These are phyloP conservation scores for Flaveria floridana DNA, from an alignment of 140 eudicot genomes.

Conservation along the genomic window DNA sequence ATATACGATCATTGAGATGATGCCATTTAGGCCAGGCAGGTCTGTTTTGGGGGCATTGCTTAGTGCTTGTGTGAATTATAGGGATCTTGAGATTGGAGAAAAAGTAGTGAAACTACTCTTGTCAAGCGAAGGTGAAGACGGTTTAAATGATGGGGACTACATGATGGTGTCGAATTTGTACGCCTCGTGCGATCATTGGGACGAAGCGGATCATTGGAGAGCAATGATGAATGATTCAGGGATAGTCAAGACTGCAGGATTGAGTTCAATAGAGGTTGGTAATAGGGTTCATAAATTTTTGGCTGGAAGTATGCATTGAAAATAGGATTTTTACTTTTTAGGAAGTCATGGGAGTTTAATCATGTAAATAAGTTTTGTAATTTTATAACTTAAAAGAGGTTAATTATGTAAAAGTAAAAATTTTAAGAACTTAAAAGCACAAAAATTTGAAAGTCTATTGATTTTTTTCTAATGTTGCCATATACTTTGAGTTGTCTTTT, in stretches of 20 bases:
- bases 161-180: conserved; percentile 53
- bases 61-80: conserved; percentile 51
- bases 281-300: conserved; percentile 42
- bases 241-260: conserved; percentile 48
- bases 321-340: not conserved
- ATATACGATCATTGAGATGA: conserved; percentile 30
- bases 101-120: conserved; percentile 41
- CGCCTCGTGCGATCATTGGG: conserved; percentile 45
- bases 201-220: conserved; percentile 46
- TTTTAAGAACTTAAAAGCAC: too few species aligned
- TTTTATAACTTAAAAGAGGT: not conserved
- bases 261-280: conserved; percentile 43
- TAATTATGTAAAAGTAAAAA: not conserved
- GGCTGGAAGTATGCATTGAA: conserved; percentile 42
- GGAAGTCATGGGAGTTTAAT: not conserved
- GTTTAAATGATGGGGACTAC: conserved; percentile 48
- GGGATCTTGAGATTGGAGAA: conserved; percentile 45
- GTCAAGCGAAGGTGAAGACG: conserved; percentile 6
- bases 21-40: conserved; percentile 53
- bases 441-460: too few species aligned
- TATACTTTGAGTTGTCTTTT: too few species aligned
- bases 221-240: conserved; percentile 55
- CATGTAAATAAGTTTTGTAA: not conserved
- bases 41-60: conserved; percentile 55
- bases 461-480: too few species aligned